Evolutionary conservation across 257 asterid genomes (phyloP), one percentile per base, ranked within the genome.

Genomic region (Coffea eugenioides): DNA sequence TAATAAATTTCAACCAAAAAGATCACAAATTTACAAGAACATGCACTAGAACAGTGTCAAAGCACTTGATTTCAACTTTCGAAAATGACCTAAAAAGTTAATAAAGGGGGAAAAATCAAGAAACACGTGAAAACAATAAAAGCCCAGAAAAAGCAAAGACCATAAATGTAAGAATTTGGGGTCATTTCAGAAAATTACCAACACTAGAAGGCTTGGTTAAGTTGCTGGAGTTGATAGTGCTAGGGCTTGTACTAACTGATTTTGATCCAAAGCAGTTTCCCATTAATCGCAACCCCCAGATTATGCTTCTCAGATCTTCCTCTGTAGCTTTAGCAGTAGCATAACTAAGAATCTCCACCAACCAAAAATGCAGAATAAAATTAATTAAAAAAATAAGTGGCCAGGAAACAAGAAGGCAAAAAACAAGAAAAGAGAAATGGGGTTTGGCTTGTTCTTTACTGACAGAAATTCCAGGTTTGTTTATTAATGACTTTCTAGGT

Each of bases 241-340:
- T 84, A 78, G 88, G 90, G 69, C 85, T 89, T 15, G 86, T 76
- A 48, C 66, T 82, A 51, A 88, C 83, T 75, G 84, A 71, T 77
- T 73, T 82, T 70, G 88, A 90, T 88, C 98, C 96, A 80, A 88
- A 88, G 85, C 98, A 94, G 85, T 94, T 94, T 78, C 98, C 97
- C 98, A 94, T 94, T 59, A 85, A 81, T 83, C 72, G 64, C 45
- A 57, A 39, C 45, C 48, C n/a, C 57, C n/a, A 77, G 46, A 48
- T 36, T 74, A 21, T 62, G 56, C 39, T 79, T 76, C 73, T 69
- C 46, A 68, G 20, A 69, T 56, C 66, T 27, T 74, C 84, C 69
- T 62, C 69, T 78, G 81, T 52, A 77, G 21, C 36, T 49, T 0
- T 56, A 34, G 7, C 62, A 77, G 20, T 6, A 64, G 71, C 84